These are phyloP conservation scores for Danielia reshetovae DNA, from an alignment of 805 yeast species.

Conservation along the genomic window DNA sequence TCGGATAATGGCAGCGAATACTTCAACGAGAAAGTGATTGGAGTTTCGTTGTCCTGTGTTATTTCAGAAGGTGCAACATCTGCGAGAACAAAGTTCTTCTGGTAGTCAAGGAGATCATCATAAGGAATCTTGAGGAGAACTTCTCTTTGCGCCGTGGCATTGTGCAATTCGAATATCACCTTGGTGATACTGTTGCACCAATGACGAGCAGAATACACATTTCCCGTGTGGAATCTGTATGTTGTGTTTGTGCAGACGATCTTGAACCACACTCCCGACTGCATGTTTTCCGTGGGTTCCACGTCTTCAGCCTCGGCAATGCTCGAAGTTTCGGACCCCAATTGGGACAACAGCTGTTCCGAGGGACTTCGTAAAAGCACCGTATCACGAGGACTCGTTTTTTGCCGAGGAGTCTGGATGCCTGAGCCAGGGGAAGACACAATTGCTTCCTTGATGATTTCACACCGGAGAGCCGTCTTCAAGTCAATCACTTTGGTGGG, in stretches of 20 bases:
- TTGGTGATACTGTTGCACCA: constrained; percentile 79
- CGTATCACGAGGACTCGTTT: background rate
- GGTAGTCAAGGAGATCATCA: constrained; percentile 59
- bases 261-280: constrained; percentile 48
- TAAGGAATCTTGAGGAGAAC: constrained; percentile 78
- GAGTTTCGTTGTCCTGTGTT: constrained; percentile 18
- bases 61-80: constrained; percentile 3
- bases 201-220: constrained; percentile 63
- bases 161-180: constrained; percentile 59
- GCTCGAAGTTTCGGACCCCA: constrained; percentile 12
- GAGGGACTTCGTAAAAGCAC: background rate
- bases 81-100: constrained; percentile 50
- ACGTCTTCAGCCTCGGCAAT: constrained; percentile 11
- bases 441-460: constrained; percentile 33
- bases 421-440: background rate
- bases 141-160: constrained; percentile 64
- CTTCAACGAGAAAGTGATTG: constrained; percentile 47
- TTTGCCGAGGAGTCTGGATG: background rate
- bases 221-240: constrained; percentile 70
- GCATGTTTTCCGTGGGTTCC: constrained; percentile 25
- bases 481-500: constrained; percentile 76
- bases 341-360: background rate
- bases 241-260: constrained; percentile 55
- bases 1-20: constrained; percentile 35
- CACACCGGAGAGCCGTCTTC: constrained; percentile 58